Percentiles rank a stretch among this genome's conserved stretches.
Conservation (phyloP, 148 eudicot genomes). For the Cornus kousa region DNA sequence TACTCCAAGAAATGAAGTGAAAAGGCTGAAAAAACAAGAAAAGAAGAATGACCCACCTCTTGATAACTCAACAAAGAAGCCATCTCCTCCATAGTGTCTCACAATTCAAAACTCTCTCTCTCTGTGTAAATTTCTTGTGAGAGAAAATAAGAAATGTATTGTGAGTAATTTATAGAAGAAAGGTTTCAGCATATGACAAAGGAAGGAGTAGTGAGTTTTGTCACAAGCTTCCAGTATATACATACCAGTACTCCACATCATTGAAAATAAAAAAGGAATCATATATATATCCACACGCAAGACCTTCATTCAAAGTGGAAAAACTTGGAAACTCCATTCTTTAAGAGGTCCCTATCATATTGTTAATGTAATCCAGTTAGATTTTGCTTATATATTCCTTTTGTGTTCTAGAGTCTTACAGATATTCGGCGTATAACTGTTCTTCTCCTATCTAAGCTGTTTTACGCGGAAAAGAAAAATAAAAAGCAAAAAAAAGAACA, state of each 20-base stretch:
- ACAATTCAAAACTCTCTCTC: constrained; percentile 5
- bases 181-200: constrained; percentile 32
- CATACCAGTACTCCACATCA: constrained; percentile 11
- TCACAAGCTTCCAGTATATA: constrained; percentile 10
- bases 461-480: too few relatives aligned
- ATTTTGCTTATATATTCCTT: neutral
- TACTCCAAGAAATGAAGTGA: too few relatives aligned
- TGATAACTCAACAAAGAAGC: constrained; percentile 48
- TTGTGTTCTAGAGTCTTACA: too few relatives aligned
- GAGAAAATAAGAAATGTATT: constrained; percentile 11
- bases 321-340: neutral
- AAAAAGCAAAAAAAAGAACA: too few relatives aligned
- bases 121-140: neutral
- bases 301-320: too few relatives aligned
- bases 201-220: constrained; percentile 15
- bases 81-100: constrained; percentile 39
- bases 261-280: neutral
- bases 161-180: constrained; percentile 41
- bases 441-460: too few relatives aligned
- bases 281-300: too few relatives aligned
- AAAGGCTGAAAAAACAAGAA: neutral
- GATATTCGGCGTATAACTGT: too few relatives aligned
- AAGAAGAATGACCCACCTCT: constrained; percentile 45
- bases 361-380: constrained; percentile 10
- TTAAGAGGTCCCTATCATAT: neutral